Conservation (phyloP, 2,329 filamentous ascomycete species). For the Ilyonectria mors-panacis region DNA sequence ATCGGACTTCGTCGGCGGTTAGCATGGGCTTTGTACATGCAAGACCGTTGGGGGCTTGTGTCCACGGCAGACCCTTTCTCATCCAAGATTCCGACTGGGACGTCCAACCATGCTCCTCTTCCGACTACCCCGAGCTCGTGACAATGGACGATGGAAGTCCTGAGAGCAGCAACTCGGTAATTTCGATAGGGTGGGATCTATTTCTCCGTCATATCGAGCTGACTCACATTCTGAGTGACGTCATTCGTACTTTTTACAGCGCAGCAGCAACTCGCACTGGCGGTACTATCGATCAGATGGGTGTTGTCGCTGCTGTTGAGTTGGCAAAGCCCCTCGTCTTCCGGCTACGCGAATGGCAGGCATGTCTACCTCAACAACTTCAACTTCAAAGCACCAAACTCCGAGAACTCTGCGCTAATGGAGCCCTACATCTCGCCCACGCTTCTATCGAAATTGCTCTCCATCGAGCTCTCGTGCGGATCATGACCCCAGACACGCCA, state of each 20-base stretch:
- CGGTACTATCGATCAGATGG: slow-evolving; percentile 51
- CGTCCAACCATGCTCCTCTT: slow-evolving; percentile 55
- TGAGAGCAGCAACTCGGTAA: slow-evolving; percentile 59
- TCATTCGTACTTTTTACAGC: slow-evolving; percentile 65
- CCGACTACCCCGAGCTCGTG: slow-evolving; percentile 58
- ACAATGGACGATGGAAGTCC: slow-evolving; percentile 54
- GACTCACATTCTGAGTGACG: slow-evolving; percentile 66
- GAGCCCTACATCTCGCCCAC: slow-evolving; percentile 66
- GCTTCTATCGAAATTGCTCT: slow-evolving; percentile 66
- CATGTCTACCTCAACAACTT: slow-evolving; percentile 60
- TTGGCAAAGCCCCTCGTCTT: slow-evolving; percentile 53
- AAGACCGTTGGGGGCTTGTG: slow-evolving; percentile 74
- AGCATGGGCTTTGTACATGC: slow-evolving; percentile 76
- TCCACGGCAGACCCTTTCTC: slow-evolving; percentile 70
- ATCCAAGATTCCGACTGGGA: slow-evolving; percentile 70
- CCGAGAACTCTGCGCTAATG: slow-evolving; percentile 58
- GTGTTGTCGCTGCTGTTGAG: slow-evolving; percentile 52
- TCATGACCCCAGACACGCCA: slow-evolving; percentile 53
- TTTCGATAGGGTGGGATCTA: slow-evolving; percentile 61
- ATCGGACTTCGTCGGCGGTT: slow-evolving; percentile 72
- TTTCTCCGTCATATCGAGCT: slow-evolving; percentile 67
- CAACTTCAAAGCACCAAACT: slow-evolving; percentile 60
- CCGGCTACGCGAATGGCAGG: slow-evolving; percentile 60
- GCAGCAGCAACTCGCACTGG: slow-evolving; percentile 49
- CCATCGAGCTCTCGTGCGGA: slow-evolving; percentile 64